phyloP scores from a whole-genome alignment of 1,284 basidiomycete species.

The Stygiomarasmius scandens region DNA sequence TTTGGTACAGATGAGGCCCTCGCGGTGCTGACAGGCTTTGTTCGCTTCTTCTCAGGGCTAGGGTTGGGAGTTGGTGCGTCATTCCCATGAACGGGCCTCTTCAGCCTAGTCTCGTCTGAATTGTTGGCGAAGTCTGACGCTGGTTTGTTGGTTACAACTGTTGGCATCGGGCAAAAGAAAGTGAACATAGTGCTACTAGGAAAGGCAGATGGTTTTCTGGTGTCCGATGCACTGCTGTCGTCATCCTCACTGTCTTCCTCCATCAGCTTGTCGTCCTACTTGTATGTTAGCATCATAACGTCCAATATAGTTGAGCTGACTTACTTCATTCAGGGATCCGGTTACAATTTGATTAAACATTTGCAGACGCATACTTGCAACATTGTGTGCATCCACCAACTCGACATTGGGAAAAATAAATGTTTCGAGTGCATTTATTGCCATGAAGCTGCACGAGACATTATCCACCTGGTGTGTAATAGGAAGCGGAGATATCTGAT shows the following conservation, averaged over 20 bases:
- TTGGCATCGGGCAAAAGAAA: too few relatives aligned
- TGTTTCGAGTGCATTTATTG: background rate
- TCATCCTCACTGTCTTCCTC: background rate
- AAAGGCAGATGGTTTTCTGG: too few relatives aligned
- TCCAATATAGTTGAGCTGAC: background rate
- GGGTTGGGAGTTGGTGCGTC: too few relatives aligned
- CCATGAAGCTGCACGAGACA: background rate
- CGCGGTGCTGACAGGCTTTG: too few relatives aligned
- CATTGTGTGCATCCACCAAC: background rate
- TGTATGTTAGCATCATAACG: background rate
- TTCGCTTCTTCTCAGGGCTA: too few relatives aligned
- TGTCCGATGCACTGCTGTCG: too few relatives aligned
- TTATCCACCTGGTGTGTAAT: background rate
- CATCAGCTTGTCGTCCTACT: background rate
- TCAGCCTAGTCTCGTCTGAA: too few relatives aligned
- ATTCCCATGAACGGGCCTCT: too few relatives aligned
- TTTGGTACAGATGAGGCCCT: too few relatives aligned
- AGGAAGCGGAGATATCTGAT: background rate
- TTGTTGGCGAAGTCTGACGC: too few relatives aligned
- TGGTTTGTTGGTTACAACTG: too few relatives aligned
- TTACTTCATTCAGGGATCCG: background rate
- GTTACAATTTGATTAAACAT: background rate
- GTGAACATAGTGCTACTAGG: too few relatives aligned
- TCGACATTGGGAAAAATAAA: background rate
- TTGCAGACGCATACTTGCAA: background rate